Conservation (phyloP, 495 filamentous ascomycete species). For the Lentithecium fluviatile region DNA sequence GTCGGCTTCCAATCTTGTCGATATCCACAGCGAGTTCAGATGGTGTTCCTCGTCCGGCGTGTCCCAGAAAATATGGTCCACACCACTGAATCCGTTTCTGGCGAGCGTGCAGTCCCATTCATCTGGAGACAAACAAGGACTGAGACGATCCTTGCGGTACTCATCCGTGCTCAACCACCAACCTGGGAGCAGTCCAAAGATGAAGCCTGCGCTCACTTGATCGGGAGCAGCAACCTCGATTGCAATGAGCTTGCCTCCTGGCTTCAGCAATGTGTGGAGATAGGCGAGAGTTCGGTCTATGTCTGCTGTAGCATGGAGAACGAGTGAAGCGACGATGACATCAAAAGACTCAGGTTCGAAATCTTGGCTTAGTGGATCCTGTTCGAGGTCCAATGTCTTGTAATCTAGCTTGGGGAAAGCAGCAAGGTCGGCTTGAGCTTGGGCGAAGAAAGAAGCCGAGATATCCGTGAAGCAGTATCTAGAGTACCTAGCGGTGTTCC, state of each 20-base stretch:
- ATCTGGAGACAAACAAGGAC: background rate
- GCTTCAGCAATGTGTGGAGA: background rate
- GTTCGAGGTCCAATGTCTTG: conserved; percentile 1
- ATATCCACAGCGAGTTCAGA: background rate
- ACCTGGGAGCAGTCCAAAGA: conserved; percentile 9
- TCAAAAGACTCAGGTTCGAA: conserved; percentile 7
- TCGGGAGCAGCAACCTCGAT: background rate
- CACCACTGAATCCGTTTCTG: background rate
- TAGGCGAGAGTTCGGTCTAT: background rate
- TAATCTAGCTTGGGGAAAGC: conserved; percentile 1
- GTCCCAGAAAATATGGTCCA: conserved; percentile 3
- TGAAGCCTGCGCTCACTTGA: background rate
- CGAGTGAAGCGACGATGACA: conserved; percentile 10
- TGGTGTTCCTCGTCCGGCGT: background rate
- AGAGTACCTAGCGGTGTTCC: background rate
- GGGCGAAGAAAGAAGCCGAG: conserved; percentile 2
- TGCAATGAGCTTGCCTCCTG: conserved; percentile 1
- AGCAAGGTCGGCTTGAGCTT: background rate
- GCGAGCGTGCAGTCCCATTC: background rate
- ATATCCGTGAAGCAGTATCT: conserved; percentile 10
- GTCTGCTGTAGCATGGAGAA: conserved; percentile 3
- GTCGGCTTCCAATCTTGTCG: conserved; percentile 11
- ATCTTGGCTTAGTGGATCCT: conserved; percentile 13
- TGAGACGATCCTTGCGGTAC: background rate
- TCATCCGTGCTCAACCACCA: conserved; percentile 6